Conservation (phyloP, 345 rosid species). For the Brassica cretica region DNA sequence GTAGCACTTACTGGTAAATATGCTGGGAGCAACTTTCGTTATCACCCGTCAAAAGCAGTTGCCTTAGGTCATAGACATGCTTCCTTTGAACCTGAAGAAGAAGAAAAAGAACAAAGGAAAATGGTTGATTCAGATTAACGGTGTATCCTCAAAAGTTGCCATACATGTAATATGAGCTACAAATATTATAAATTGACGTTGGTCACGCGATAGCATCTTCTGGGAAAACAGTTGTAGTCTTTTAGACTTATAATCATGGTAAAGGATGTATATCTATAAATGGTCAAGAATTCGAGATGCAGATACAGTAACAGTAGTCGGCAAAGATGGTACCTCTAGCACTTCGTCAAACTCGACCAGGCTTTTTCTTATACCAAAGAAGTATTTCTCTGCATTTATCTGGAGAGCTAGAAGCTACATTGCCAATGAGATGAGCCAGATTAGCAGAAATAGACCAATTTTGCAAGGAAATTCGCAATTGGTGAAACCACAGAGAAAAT, state of each 20-base stretch:
- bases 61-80: slow-evolving; percentile 91
- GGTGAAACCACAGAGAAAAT: slow-evolving; percentile 17
- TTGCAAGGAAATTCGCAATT: slow-evolving; percentile 5
- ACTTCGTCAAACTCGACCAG: slow-evolving; percentile 98
- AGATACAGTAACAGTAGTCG: slow-evolving; percentile 5
- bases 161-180: not conserved
- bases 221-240: not conserved
- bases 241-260: slow-evolving; percentile 12
- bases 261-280: not conserved
- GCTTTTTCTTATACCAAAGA: slow-evolving; percentile 87
- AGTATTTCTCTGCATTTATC: slow-evolving; percentile 91
- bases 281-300: not conserved
- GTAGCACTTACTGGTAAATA: slow-evolving; percentile 66
- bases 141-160: slow-evolving; percentile 12
- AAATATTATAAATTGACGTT: slow-evolving; percentile 2
- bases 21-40: slow-evolving; percentile 84
- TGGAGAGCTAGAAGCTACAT: slow-evolving; percentile 81
- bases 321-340: slow-evolving; percentile 59
- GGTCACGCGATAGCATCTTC: not conserved
- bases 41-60: slow-evolving; percentile 77
- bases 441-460: slow-evolving; percentile 22
- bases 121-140: slow-evolving; percentile 17
- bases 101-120: not conserved
- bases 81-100: slow-evolving; percentile 84
- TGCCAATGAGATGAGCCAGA: slow-evolving; percentile 19